Evolutionary conservation across 768 basidiomycete genomes (phyloP), one percentile per base, ranked within the genome.

Genomic region (Crassisporium funariophilum): DNA sequence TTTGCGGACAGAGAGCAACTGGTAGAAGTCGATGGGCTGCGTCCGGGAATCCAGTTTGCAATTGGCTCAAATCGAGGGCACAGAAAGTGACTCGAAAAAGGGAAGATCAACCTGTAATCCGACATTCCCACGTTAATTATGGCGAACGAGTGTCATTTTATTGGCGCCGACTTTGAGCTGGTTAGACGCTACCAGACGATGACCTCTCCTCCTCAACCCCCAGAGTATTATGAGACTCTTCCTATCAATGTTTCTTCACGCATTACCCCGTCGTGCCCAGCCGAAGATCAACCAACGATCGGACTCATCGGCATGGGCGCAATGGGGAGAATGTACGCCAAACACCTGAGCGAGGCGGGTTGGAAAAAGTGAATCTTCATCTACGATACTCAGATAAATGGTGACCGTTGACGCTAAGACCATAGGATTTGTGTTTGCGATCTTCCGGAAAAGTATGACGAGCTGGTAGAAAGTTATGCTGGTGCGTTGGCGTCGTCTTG

Each of bases 291-390:
- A 55, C 90, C 91, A 5, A 76, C 78, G 0, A 88, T 98, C 29
- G 95, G 95, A 2, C 72, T 97, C 41, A 97, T 97, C 51, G 95
- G 95, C 2, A 97, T 98, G 94, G 95, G 95, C 0, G 90, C 89
- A 40, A 98, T 98, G 95, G 95, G 95, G 2, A 75, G 73, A 60
- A 92, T 98, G 93, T 98, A 98, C 63, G 92, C 93, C 0, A 77
- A 75, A 13, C 63, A 73, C n/a, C 73, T 99, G 19, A 79, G 84
- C 9, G 72, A 74, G 5, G 93, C 86, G 8, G 94, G 95, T 2
- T 93, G 91, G 85, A 81, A 84, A 66, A 88, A 83, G 95, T 93
- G 51, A 42, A 61, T 52, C 17, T n/a, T 43, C 23, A 47, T 23
- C 27, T 34, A 17, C 40, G 29, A 40, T 46, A 20, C 46, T 19